Evolutionary conservation across 2,329 filamentous ascomycete genomes (phyloP), one percentile per base, ranked within the genome.

Genomic region (Laburnicola sp.): DNA sequence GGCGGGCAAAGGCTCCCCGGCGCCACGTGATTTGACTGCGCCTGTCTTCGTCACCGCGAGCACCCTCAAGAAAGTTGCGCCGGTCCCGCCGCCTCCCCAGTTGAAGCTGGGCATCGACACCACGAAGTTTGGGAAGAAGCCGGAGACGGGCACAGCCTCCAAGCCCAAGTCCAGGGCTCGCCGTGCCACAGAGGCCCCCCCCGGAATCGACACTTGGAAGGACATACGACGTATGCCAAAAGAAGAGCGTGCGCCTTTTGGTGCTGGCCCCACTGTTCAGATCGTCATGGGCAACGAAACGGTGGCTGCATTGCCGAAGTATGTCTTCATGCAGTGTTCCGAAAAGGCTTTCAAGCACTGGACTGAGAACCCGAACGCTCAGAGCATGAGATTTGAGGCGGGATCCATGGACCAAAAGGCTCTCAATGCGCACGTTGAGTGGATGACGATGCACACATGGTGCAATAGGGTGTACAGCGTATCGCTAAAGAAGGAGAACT

Each of bases 271-370:
- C 0, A 53, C 59, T 7, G 54, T 67, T 0, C 16, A 45, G 2
- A 52, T 70, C 6, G 54, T 51, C 37, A 45, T 69, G 23, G 65
- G 62, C 10, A 50, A 53, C 6, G 28, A 34, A 1, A 30, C 53
- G 11, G 51, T 62, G 1, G 56, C 52, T 1, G 48, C 45, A 0
- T 25, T 68, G 0, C 63, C 68, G 0, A 67, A 65, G 52, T 58
- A 63, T 21, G 53, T 66, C 9, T 45, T 68, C 9, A 69, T 67
- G 63, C 63, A 67, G 28, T 65, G 60, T 23, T 69, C 65, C 0
- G 2, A 16, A 1, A 64, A 59, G 27, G 65, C 64, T 0, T 45
- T 56, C 39, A 51, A 59, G 22, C 45, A 63, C 51, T 69, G 68
- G 43, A 53, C 45, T 0, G 28, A 61, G 1, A 43, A 60, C 3